Evolutionary conservation across 139 green algal species (phyloP), one percentile per base, ranked within the genome.

Genomic region (Asterochloris erici): DNA sequence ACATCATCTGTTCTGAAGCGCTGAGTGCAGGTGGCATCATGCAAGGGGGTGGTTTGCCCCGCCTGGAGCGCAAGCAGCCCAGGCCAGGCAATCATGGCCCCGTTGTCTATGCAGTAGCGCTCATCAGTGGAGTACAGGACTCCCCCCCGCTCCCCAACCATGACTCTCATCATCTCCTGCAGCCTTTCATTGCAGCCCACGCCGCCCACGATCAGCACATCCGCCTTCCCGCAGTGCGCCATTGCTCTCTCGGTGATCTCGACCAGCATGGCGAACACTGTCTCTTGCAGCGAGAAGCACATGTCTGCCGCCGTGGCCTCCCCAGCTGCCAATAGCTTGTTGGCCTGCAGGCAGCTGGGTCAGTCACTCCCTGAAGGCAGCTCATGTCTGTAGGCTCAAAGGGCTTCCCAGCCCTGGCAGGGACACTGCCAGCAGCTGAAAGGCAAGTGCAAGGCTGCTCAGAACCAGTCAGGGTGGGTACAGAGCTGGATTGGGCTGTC

Each of bases 1-100:
- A 95, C 89, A 61, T 98, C 95, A 71, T 98, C 95, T 9, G 95
- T 98, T 16, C 95, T 78, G 85, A 92, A 98, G 0, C 95, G 84
- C 88, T 98, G 95, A 63, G 95, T 98, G 86, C 90, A 94, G 14
- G 82, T 91, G 14, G 91, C 89, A 13, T 97, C 91, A 15, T 84
- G 73, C 21, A 98, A 63, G 9, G 88, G 83, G 24, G 87, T 91
- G 12, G 68, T 76, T n/a, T 88, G 81, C 12, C 88, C 91, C 63
- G 86, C 77, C 64, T 90, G 81, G 66, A 94, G 92, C 13, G 92
- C 90, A 54, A 97, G 86, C 74, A 97, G 73, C 9, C 95, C 95
- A 24, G 95, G 92, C 92, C 95, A 98, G 14, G 95, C 95, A 83
- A 98, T 98, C 95, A 98, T 98, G 62, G 95, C 95, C 69, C 95